These are phyloP conservation scores for Solanum piurae DNA, from an alignment of 257 asterid genomes.

Conservation along the genomic window DNA sequence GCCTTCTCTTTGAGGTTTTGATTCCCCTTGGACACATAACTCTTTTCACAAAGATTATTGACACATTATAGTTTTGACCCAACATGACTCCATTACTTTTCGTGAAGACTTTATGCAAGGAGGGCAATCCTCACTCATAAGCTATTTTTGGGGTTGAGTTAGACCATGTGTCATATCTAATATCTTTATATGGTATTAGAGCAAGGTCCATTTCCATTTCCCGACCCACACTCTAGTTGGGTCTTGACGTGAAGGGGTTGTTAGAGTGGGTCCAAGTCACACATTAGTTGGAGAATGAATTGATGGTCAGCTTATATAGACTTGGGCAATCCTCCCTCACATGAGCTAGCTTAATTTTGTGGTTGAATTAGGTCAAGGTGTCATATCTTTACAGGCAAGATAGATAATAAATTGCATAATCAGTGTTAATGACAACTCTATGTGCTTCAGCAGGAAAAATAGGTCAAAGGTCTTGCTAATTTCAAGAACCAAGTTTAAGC, in stretches of 20 bases:
- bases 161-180: too few relatives aligned
- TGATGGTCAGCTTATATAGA: background rate
- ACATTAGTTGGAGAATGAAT: too few relatives aligned
- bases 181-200: too few relatives aligned
- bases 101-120: too few relatives aligned
- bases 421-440: background rate
- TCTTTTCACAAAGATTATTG: too few relatives aligned
- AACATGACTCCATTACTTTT: too few relatives aligned
- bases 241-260: background rate
- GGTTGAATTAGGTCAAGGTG: background rate
- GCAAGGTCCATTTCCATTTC: too few relatives aligned
- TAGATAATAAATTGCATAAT: background rate
- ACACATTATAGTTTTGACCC: too few relatives aligned
- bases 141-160: too few relatives aligned
- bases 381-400: background rate
- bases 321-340: background rate
- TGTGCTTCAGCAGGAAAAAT: background rate
- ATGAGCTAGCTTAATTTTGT: background rate
- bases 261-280: background rate
- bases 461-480: background rate
- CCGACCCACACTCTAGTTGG: too few relatives aligned
- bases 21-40: too few relatives aligned
- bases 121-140: background rate
- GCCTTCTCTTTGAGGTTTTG: too few relatives aligned
- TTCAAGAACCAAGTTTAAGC: background rate